Evolutionary conservation across 1,139 yeast genomes (phyloP).

Genomic region (Kurtzmaniella quercitrusa): DNA sequence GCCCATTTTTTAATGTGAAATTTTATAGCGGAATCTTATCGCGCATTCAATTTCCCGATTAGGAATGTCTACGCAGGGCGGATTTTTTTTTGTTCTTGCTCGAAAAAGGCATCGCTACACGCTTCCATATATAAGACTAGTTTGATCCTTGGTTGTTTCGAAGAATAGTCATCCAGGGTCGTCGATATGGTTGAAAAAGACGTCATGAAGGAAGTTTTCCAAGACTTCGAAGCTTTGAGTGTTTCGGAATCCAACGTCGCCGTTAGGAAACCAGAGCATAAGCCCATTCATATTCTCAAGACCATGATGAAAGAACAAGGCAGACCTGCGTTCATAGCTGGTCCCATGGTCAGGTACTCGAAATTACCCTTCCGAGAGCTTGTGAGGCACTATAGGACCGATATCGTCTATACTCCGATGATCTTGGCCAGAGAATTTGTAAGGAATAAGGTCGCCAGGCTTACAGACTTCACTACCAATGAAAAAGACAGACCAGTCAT

Average conservation of each 20-base stretch:
- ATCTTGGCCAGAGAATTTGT: conserved; percentile 93
- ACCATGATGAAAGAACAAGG: conserved; percentile 27
- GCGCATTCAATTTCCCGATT: neutral
- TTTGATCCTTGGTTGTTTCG: neutral
- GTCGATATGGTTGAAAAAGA: neutral
- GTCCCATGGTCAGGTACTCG: conserved; percentile 97
- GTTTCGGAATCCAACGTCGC: neutral
- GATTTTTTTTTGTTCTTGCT: neutral
- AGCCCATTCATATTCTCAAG: conserved; percentile 52
- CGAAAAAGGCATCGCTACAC: neutral
- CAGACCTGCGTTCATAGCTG: conserved; percentile 75
- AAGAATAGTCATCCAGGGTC: neutral
- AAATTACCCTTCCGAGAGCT: conserved; percentile 87
- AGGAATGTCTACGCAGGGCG: neutral
- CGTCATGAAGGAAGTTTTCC: neutral
- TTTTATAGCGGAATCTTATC: too few relatives aligned
- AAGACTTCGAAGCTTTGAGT: neutral
- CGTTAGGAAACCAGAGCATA: conserved; percentile 43
- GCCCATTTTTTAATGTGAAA: too few relatives aligned
- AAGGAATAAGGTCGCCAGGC: conserved; percentile 73
- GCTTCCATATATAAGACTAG: neutral
- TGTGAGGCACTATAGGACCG: conserved; percentile 68
- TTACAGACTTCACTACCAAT: conserved; percentile 83
- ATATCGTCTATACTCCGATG: conserved; percentile 94
- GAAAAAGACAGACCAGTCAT: conserved; percentile 63